Base-by-base conservation (phyloP, 2,329 filamentous ascomycete genomes). In the Pseudogymnoascus sp. region DNA sequence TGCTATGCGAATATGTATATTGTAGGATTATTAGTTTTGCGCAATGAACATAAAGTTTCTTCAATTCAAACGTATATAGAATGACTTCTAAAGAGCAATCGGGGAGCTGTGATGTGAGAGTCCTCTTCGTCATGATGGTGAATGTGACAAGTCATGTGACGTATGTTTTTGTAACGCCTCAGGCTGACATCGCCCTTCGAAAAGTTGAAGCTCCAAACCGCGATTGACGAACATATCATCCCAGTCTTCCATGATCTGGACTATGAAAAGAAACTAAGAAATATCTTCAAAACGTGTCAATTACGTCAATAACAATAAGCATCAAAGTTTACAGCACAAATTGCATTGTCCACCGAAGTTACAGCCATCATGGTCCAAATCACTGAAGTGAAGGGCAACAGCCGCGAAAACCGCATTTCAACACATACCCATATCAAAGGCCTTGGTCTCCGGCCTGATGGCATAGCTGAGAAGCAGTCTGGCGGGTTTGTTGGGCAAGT, bases 361-460 rank as follows among this genome's bases (percentile, higher is more conserved):
- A 56, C 50, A 56, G 50, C 70, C 75, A 81, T 73, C 70, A 93
- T 93, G 89, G 90, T 93, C 71, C 89, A 92, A 76, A 92, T 95
- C 78, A 96, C 90, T 81, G 92, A 96, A 80, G 90, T 96, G 73
- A 96, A 96, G 82, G 89, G 89, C 80, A 93, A 91, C 79, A 87
- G 88, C 80, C 92, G 95, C 81, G 93, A 97, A 77, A 95, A 96
- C 79, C 88, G 95, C 74, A 99, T 95, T 59, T 93, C 95, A 66
- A 90, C 93, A 70, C 95, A 99, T 78, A 97, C 93, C 62, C 95
- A 99, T 78, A 99, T 99, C 83, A 96, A 92, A 76, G 95, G 95
- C 61, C 83, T 99, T 42, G 95, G 95, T 16, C 79, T 99, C 70
- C 90, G 90, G 73, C 75, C 85, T 60, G 91, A 96, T 86, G 95